phyloP scores from a whole-genome alignment of 2,329 filamentous ascomycete species.

The Emericellopsis atlantica region DNA sequence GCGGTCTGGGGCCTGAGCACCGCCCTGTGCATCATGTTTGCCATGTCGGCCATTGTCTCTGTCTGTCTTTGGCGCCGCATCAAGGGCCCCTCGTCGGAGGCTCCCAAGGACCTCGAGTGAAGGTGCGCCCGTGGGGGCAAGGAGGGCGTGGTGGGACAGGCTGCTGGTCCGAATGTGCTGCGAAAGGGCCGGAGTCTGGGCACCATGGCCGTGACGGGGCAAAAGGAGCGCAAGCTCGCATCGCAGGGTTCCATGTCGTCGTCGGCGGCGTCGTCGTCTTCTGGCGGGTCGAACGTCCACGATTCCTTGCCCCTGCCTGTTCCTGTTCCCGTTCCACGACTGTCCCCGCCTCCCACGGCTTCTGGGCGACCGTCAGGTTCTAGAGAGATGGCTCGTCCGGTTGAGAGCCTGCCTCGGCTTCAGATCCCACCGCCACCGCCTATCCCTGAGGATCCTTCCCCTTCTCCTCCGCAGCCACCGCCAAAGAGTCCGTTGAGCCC shows the following conservation, averaged over 20 bases:
- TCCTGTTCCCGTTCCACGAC: constrained; percentile 10
- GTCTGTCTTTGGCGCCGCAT: constrained; percentile 50
- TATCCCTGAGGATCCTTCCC: constrained; percentile 5
- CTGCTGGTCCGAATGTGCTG: constrained; percentile 4
- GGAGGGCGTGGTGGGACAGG: constrained; percentile 12
- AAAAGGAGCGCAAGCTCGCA: constrained; percentile 15
- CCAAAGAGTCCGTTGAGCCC: constrained; percentile 10
- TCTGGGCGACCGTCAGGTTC: constrained; percentile 11
- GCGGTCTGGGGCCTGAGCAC: constrained; percentile 79
- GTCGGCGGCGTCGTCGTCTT: constrained; percentile 1
- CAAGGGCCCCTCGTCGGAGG: constrained; percentile 20
- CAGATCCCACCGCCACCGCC: constrained; percentile 10
- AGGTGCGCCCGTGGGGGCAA: constrained; percentile 28
- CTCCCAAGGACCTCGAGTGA: constrained; percentile 37
- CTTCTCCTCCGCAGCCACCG: constrained; percentile 5
- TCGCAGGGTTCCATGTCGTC: constrained; percentile 8
- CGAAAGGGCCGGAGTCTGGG: constrained; percentile 20
- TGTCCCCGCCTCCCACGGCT: constrained; percentile 23
- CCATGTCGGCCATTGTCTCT: constrained; percentile 46
- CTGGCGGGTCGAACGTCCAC: constrained; percentile 13
- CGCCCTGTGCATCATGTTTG: constrained; percentile 60
- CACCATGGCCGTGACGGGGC: constrained; percentile 18
- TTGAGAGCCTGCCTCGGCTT: constrained; percentile 14
- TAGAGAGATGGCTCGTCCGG: constrained; percentile 9
- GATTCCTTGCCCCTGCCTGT: constrained; percentile 5